Evolutionary conservation across 2,329 filamentous ascomycete species (phyloP), one percentile per base, ranked within the genome.

Genomic region (Lasiodiplodia sp.): DNA sequence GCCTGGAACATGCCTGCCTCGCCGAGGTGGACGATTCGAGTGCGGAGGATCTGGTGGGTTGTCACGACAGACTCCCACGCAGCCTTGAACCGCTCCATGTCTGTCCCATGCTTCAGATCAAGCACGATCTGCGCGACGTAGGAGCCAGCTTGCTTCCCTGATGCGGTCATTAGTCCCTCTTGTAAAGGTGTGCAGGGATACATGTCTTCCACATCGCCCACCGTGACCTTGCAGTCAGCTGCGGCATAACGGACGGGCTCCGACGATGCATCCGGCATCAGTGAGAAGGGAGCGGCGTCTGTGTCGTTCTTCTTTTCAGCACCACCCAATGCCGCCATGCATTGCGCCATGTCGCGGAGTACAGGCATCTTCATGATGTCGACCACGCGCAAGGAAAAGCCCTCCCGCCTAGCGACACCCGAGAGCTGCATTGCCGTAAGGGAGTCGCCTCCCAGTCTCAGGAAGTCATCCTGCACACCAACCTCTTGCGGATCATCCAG

Each of bases 171-270:
- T 2, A 82, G 72, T 7, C 77, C 77, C 71, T 82, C 79, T 68
- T 82, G 80, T 11, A 79, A 71, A 5, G 81, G 78, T 2, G 80
- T 82, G 66, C 80, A 82, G 25, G 80, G 79, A 65, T 81, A 82
- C 0, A 86, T 75, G 68, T 88, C 86, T 60, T 86, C 83, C n/a
- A 81, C 71, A 31, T 75, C 71, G 1, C 49, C 69, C 28, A 12
- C 31, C 7, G n/a, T 7, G 28, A 63, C n/a, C 8, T 44, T n/a
- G 10, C 12, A 11, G 37, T 49, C 63, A 7, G 63, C 49, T 1
- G 49, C 56, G 18, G 56, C 56, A 2, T 25, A 14, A 4, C 12
- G 34, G 56, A 58, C 5, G 14, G 28, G 6, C 10, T 37, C 49
- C 4, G 71, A 79, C 68, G 71, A 75, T 74, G 70, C 77, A 47